Conservation (phyloP, 805 yeast genomes). For the Kuraishia piskuri region DNA sequence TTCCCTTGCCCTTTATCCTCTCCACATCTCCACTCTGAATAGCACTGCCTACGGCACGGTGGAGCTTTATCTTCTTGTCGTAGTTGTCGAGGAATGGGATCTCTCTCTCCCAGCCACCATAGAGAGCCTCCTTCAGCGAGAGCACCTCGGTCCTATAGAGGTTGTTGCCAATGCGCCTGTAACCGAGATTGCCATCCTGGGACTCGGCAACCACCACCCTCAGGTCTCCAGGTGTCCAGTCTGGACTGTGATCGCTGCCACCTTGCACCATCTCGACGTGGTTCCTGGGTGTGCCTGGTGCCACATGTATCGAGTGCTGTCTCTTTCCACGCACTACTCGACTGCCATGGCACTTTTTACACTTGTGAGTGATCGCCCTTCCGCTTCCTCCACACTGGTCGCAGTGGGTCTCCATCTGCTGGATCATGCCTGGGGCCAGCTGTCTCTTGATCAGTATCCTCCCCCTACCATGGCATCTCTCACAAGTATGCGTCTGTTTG, state of each 20-base stretch:
- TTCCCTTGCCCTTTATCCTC: conserved; percentile 64
- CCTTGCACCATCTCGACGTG: conserved; percentile 53
- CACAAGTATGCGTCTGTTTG: conserved; percentile 59
- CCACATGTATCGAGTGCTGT: conserved; percentile 50
- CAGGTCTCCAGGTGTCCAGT: conserved; percentile 74
- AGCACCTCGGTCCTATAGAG: conserved; percentile 78
- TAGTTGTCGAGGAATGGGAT: conserved; percentile 61
- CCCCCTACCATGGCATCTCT: conserved; percentile 71
- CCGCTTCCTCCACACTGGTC: conserved; percentile 79
- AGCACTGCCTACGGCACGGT: conserved; percentile 41
- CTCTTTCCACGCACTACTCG: conserved; percentile 53
- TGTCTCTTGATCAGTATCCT: conserved; percentile 56
- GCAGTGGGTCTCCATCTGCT: conserved; percentile 74
- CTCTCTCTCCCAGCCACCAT: conserved; percentile 74
- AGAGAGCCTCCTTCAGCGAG: conserved; percentile 58
- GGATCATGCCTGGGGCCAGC: conserved; percentile 86
- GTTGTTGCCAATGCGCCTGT: conserved; percentile 66
- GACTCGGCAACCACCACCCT: conserved; percentile 53
- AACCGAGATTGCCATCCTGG: conserved; percentile 59
- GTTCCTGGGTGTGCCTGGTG: conserved; percentile 63
- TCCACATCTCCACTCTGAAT: conserved; percentile 69
- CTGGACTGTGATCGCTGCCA: conserved; percentile 82
- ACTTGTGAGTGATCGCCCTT: conserved; percentile 48
- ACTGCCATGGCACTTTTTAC: conserved; percentile 63
- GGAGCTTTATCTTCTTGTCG: conserved; percentile 33